A percentile compares a stretch with the other conserved stretches of the same genome.
Evolutionary conservation across 2,329 filamentous ascomycete genomes (phyloP).

Genomic region (Trichoderma brevicompactum): DNA sequence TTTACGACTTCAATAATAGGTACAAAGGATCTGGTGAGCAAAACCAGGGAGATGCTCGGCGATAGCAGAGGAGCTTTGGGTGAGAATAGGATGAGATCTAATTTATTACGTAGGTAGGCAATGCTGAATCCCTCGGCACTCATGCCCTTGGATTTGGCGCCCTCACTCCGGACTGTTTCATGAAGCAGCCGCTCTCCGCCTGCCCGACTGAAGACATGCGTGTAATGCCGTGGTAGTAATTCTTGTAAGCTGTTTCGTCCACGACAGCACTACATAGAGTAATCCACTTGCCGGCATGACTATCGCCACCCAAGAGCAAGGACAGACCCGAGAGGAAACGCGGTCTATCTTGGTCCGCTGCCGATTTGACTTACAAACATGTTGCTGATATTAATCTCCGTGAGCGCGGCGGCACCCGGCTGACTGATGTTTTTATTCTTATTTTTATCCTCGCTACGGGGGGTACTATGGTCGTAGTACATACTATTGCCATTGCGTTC

Average conservation of each 20-base stretch:
- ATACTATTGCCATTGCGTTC: neutral
- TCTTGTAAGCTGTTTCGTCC: too few species aligned
- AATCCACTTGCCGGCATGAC: constrained; percentile 21
- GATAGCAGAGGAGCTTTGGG: neutral
- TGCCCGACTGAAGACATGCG: neutral
- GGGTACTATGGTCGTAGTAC: too few species aligned
- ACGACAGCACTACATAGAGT: neutral
- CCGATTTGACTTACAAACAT: neutral
- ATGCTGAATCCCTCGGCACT: constrained; percentile 1
- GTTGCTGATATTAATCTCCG: neutral
- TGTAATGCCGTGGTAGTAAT: too few species aligned
- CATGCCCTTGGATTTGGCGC: neutral
- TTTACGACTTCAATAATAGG: neutral
- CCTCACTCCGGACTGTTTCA: neutral
- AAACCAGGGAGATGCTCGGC: constrained; percentile 1
- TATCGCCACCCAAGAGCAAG: constrained; percentile 4
- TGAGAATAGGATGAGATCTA: constrained; percentile 2
- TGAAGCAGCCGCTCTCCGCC: neutral
- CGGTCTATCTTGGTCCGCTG: neutral
- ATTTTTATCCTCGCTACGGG: neutral
- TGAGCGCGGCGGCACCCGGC: neutral
- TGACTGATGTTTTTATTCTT: neutral
- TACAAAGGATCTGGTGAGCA: neutral
- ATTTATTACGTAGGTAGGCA: neutral
- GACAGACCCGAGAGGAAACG: neutral